Evolutionary conservation across 2,329 filamentous ascomycete species (phyloP), one percentile per base, ranked within the genome.

Genomic region (Verticillium dahliae): DNA sequence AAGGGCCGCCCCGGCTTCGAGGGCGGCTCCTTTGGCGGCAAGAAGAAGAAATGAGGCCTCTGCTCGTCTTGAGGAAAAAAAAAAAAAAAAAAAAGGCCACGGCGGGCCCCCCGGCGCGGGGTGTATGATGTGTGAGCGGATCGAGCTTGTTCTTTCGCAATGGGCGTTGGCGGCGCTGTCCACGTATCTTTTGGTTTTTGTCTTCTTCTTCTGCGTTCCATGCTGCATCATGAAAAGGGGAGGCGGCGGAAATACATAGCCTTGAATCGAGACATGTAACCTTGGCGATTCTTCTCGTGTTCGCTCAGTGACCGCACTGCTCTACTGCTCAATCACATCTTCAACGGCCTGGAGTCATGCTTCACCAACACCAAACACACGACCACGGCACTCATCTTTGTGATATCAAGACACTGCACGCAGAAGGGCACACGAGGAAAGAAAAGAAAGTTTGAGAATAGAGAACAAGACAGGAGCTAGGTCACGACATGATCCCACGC

Each of bases 1-100:
- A 75, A 77, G 67, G 75, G 78, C 65, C 37, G 35, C 22, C 85
- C 89, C 13, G 88, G 88, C 2, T 91, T 91, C 65, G 89, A 91
- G 72, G 78, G 78, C 1, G 89, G 89, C 35, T 76, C 75, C 64
- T 89, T 94, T 71, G 83, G 80, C 67, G 80, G 82, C 62, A 80
- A 76, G 72, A 81, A 81, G 71, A 78, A 72, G 69, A 67, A 59
- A 57, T 62, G n/a, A 61, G 34, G 15, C 27, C 3, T 27, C 27
- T 27, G 27, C 27, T 27, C 27, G 27, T 27, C 27, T 27, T 3
- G 4, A 27, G 27, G 27, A 4, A 4, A 4, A 27, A 4, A 27
- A 22, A 22, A 22, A 1, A 22, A 22, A 38, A 1, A 7, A 38
- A 13, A 38, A 38, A 38, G 35, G 35, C 18, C 18, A 22, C 18